These are phyloP conservation scores for Botryosphaeria dothidea DNA, from an alignment of 2,329 filamentous ascomycete genomes.

Conservation along the genomic window DNA sequence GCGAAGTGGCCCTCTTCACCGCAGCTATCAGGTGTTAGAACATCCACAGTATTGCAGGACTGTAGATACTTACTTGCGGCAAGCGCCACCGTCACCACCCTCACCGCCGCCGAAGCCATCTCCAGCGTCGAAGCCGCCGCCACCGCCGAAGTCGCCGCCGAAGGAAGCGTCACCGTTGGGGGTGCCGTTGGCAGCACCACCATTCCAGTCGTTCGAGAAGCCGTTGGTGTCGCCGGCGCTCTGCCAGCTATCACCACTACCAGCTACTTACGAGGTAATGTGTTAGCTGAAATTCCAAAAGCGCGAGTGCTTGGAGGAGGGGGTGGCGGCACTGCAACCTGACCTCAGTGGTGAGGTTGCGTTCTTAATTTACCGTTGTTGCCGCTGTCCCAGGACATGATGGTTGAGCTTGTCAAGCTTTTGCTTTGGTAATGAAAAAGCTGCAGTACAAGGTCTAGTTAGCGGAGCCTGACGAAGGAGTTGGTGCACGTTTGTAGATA, in stretches of 20 bases:
- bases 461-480: background rate
- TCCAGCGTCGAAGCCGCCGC: slow-evolving; percentile 1
- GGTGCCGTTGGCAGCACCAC: background rate
- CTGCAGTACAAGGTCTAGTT: background rate
- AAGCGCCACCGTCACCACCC: slow-evolving; percentile 12
- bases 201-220: background rate
- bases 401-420: background rate
- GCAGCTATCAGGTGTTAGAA: slow-evolving; percentile 42
- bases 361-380: background rate
- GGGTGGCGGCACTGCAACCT: background rate
- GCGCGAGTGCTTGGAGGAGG: background rate
- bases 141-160: background rate
- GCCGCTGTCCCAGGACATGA: slow-evolving; percentile 2
- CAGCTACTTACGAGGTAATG: background rate
- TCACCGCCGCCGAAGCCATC: background rate
- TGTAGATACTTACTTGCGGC: slow-evolving; percentile 15
- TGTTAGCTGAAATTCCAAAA: background rate
- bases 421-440: background rate
- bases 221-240: background rate
- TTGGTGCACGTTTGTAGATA: background rate
- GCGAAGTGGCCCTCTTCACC: slow-evolving; percentile 46
- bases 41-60: background rate
- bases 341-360: no score
- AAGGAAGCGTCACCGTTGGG: slow-evolving; percentile 2
- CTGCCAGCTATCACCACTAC: background rate